Evolutionary conservation across 2,329 filamentous ascomycete species (phyloP).

Genomic region (Cadophora gregata): DNA sequence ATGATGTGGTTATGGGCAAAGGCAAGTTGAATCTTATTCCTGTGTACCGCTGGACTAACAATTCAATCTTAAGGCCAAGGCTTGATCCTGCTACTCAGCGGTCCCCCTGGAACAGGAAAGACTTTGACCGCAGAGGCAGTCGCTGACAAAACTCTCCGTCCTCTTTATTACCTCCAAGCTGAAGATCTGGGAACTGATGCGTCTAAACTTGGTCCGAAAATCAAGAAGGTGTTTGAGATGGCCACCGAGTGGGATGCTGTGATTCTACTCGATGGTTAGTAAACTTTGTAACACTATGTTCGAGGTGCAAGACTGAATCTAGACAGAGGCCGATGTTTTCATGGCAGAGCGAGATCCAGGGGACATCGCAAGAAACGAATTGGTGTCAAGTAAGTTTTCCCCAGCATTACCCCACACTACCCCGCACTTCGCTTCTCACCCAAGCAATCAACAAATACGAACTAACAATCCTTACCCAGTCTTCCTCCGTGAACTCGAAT

Average conservation of each 20-base stretch:
- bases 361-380: conserved; percentile 55
- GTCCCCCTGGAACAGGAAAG: conserved; percentile 37
- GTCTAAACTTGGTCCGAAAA: conserved; percentile 27
- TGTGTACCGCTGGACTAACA: not conserved
- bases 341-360: conserved; percentile 53
- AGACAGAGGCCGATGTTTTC: conserved; percentile 57
- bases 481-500: conserved; percentile 40
- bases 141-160: conserved; percentile 30
- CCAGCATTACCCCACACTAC: not conserved
- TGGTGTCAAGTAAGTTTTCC: conserved; percentile 49
- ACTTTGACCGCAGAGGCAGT: conserved; percentile 48
- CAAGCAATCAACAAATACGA: not conserved
- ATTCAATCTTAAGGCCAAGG: conserved; percentile 19
- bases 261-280: conserved; percentile 30
- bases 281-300: not conserved
- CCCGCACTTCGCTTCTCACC: not conserved
- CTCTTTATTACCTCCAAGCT: conserved; percentile 33
- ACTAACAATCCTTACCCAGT: conserved; percentile 13
- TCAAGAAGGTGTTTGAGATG: conserved; percentile 36
- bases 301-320: not conserved
- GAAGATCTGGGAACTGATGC: conserved; percentile 35
- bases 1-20: conserved; percentile 45
- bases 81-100: conserved; percentile 50
- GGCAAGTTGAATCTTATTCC: conserved; percentile 25
- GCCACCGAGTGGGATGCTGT: conserved; percentile 36